A percentile compares a stretch with the other conserved stretches of the same genome.
Conservation (phyloP, 352 stramenopile genomes). For the Phytophthora litchii region DNA sequence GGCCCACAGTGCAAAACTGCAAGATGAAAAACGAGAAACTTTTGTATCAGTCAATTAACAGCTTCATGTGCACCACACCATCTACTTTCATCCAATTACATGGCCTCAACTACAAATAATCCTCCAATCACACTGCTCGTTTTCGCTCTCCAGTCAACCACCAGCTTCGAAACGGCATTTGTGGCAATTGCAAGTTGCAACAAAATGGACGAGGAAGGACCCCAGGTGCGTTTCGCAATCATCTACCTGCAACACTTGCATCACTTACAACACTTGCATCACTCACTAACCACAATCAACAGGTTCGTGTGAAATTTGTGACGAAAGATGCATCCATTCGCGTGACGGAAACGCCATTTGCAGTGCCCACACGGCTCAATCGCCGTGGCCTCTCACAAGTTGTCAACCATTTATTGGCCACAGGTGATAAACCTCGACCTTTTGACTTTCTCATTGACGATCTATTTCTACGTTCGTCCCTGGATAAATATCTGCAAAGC, state of each 20-base stretch:
- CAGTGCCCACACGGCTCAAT: constrained; percentile 78
- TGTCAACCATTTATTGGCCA: constrained; percentile 86
- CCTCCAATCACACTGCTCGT: background rate
- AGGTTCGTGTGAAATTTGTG: constrained; percentile 92
- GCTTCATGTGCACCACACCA: background rate
- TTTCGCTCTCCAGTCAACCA: constrained; percentile 21
- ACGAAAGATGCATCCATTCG: constrained; percentile 88
- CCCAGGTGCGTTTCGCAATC: constrained; percentile 27
- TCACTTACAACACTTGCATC: background rate
- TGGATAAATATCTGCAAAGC: constrained; percentile 80
- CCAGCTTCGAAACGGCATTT: constrained; percentile 23
- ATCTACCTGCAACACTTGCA: background rate
- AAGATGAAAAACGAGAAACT: too few species aligned
- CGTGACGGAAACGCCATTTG: constrained; percentile 90
- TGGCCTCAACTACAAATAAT: background rate
- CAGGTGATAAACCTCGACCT: constrained; percentile 50
- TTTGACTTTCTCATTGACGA: constrained; percentile 90
- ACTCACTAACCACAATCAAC: background rate
- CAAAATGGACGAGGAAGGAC: constrained; percentile 49
- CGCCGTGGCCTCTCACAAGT: constrained; percentile 88
- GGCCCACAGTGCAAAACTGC: too few species aligned
- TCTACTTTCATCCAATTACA: background rate
- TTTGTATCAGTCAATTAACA: too few species aligned
- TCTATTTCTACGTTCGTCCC: constrained; percentile 73
- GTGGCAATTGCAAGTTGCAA: constrained; percentile 14